Evolutionary conservation across 139 green algal species (phyloP), one percentile per base, ranked within the genome.

Genomic region (Edaphochlamys debaryana): DNA sequence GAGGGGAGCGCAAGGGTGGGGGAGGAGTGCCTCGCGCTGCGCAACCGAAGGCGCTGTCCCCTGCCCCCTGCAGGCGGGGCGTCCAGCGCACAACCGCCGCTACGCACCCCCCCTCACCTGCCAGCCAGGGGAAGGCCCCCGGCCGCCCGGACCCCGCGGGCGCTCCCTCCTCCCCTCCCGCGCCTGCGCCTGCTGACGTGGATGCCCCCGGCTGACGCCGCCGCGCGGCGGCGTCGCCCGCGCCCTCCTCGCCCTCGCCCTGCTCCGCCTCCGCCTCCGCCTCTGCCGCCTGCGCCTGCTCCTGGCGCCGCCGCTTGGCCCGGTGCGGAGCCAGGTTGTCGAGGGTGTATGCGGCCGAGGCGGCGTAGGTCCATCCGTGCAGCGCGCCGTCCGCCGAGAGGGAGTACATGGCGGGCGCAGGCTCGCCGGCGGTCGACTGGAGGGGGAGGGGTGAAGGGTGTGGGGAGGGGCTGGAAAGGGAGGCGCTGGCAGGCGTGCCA

Each of bases 351-450:
- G 15, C 77, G 32, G 63, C 45, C 4, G 34, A 37, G 38, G n/a
- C 34, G 36, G 60, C 75, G 71, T 88, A 96, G 30, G 74, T 83
- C 95, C 96, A 99, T 22, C 75, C 80, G 86, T 96, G 94, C 68
- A 99, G 88, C 1, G 95, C 95, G 29, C 96, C 96, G 86, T 99
- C 96, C 0, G 85, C 85, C 0, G 93, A 94, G 0, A 98, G 66
- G 0, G 95, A 97, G 89, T 95, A 95, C 45, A 97, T 19, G 17
- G 62, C n/a, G 40, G 88, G 81, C 62, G 83, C 79, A 38, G 69
- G 36, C 20, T 56, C 41, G 40, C 36, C 38, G 42, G 32, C 34
- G 64, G 15, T 13, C 15, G 64, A 17, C 64, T 70, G 64, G 54
- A n/a, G 22, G 23, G 54, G 23, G 19, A 6, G 30, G 23, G 54